These are phyloP conservation scores for Tricholoma flavovirens DNA, from an alignment of 768 basidiomycete genomes.

Conservation along the genomic window DNA sequence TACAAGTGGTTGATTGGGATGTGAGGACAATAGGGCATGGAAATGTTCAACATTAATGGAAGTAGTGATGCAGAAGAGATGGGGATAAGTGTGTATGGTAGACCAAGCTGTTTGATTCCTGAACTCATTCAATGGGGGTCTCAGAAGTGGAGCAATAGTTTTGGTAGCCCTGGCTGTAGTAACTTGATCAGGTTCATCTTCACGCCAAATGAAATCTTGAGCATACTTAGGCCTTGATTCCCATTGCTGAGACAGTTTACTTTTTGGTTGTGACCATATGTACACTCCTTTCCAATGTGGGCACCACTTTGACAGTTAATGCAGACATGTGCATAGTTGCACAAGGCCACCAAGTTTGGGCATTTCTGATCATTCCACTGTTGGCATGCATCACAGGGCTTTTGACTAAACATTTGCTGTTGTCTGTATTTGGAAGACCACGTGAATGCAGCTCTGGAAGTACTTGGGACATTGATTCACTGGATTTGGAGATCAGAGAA, in stretches of 20 bases:
- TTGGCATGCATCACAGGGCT: slow-evolving; percentile 7
- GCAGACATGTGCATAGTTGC: background rate
- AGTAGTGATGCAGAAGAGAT: background rate
- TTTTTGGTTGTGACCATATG: slow-evolving; percentile 12
- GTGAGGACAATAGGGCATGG: background rate
- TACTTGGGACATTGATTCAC: background rate
- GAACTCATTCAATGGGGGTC: background rate
- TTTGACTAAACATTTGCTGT: background rate
- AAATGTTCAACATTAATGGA: background rate
- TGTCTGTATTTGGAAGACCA: background rate
- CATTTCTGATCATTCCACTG: slow-evolving; percentile 12
- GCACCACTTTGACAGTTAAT: no score
- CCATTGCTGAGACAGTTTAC: slow-evolving; percentile 4
- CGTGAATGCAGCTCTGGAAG: background rate
- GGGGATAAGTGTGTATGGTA: background rate
- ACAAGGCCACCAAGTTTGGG: slow-evolving; percentile 7
- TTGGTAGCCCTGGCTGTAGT: background rate
- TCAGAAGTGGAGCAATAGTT: background rate
- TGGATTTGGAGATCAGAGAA: slow-evolving; percentile 13
- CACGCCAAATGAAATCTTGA: background rate
- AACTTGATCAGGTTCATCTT: background rate
- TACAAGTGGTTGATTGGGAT: slow-evolving; percentile 8
- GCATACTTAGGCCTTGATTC: slow-evolving; percentile 1
- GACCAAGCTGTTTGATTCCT: background rate
- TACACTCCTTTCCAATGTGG: no score